Evolutionary conservation across 2,329 filamentous ascomycete species (phyloP).

Genomic region (Madurella mycetomatis): DNA sequence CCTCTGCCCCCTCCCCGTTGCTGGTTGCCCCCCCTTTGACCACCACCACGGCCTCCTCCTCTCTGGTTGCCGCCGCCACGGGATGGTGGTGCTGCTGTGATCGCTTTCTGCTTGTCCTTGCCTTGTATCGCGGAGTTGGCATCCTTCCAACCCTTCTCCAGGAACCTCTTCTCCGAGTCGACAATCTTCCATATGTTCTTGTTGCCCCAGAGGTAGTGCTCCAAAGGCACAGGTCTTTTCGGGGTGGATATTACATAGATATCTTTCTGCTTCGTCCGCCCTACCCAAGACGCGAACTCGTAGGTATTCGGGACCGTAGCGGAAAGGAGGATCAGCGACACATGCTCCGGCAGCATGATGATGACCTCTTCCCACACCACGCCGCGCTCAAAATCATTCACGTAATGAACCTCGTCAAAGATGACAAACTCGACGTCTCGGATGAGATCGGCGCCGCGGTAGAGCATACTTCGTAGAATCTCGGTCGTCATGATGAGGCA

Average conservation of each 20-base stretch:
- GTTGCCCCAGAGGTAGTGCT: constrained; percentile 93
- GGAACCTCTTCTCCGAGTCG: constrained; percentile 83
- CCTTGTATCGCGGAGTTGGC: constrained; percentile 79
- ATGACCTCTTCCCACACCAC: constrained; percentile 99
- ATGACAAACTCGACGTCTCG: constrained; percentile 98
- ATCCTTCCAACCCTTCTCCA: constrained; percentile 92
- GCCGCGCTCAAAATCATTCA: constrained; percentile 91
- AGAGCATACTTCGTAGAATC: constrained; percentile 96
- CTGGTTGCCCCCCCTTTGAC: constrained; percentile 45
- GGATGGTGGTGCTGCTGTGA: constrained; percentile 33
- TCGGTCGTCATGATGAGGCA: constrained; percentile 99
- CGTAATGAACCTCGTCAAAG: constrained; percentile 98
- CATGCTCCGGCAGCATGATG: constrained; percentile 97
- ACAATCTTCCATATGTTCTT: constrained; percentile 95
- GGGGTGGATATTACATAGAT: constrained; percentile 98
- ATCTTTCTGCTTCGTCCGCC: constrained; percentile 95
- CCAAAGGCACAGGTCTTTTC: constrained; percentile 88
- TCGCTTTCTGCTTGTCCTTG: constrained; percentile 66
- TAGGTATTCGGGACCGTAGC: constrained; percentile 96
- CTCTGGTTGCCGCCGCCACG: constrained; percentile 48
- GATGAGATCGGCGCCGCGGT: constrained; percentile 90
- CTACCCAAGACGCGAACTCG: constrained; percentile 98
- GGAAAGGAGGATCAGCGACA: constrained; percentile 89
- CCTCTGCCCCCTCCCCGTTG: constrained; percentile 47
- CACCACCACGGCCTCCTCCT: constrained; percentile 45